Evolutionary conservation across 2,329 filamentous ascomycete genomes (phyloP), one percentile per base, ranked within the genome.

Genomic region (Mariannaea elegans): DNA sequence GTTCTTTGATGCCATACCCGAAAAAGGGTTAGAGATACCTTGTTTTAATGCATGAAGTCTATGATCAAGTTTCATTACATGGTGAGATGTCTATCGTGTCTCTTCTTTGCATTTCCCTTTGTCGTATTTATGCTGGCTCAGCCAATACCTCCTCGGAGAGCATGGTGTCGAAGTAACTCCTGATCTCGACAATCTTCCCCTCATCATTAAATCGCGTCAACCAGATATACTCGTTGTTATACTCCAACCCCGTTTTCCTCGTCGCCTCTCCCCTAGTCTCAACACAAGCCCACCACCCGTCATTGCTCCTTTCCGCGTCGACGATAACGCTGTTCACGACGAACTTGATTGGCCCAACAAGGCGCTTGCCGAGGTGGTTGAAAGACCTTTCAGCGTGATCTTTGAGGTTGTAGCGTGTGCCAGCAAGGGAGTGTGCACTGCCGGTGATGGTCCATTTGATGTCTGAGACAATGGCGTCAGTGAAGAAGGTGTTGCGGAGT

Each of bases 21-120:
- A 50, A 56, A 66, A 61, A 62, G 62, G 65, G 62, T 21, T 53
- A 57, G 55, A 66, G 62, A 71, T 71, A 70, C 65, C 65, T 66
- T 66, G 60, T 69, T 54, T 68, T 68, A 68, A 70, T 71, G 67
- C 62, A 68, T 61, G 62, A 69, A 66, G 45, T 68, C 63, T 60
- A 69, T 66, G 68, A 69, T 45, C 19, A 47, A 36, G 13, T 18
- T 41, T 24, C 7, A 13, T 32, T 19, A 21, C 14, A 12, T n/a
- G 18, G 42, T 47, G 3, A 36, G 29, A 18, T 34, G 31, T 48
- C 41, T 10, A 32, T 23, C 10, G 38, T 19, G 24, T 10, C 4
- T 10, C 38, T 41, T 19, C 16, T 7, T 19, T 7, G 18, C 16
- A 7, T 16, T n/a, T 14, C 21, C 21, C 42, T 44, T 4, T 10